phyloP scores from a whole-genome alignment of 2,329 filamentous ascomycete species.

The Colletotrichum filicis region DNA sequence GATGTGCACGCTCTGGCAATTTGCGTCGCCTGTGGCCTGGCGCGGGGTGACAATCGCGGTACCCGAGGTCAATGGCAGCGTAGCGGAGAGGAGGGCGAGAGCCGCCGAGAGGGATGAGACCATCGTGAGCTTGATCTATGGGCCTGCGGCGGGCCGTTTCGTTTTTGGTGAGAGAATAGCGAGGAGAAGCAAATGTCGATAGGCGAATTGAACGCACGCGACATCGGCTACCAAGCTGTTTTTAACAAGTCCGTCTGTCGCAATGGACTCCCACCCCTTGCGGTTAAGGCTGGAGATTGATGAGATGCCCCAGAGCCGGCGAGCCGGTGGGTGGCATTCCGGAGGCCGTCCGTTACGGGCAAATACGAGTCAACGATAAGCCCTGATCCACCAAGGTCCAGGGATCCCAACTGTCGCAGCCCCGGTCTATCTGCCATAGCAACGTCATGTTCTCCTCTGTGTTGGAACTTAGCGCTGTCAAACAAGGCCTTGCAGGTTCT shows the following conservation, averaged over 20 bases:
- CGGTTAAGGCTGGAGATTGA: not conserved
- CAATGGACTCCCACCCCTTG: not conserved
- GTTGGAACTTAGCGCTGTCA: slow-evolving; percentile 3
- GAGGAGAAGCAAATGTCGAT: not conserved
- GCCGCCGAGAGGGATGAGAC: slow-evolving; percentile 20
- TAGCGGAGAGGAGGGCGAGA: slow-evolving; percentile 4
- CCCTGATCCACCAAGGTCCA: slow-evolving; percentile 11
- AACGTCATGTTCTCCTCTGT: slow-evolving; percentile 22
- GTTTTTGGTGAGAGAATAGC: not conserved
- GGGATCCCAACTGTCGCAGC: slow-evolving; percentile 10
- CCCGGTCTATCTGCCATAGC: not conserved
- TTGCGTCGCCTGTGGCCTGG: slow-evolving; percentile 20
- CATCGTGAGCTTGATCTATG: not conserved
- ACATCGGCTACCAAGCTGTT: not conserved
- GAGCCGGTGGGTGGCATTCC: not conserved
- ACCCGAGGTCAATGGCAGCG: slow-evolving; percentile 8
- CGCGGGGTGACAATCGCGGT: slow-evolving; percentile 12
- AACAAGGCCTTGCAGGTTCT: not conserved
- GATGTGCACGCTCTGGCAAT: slow-evolving; percentile 43
- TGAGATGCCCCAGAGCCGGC: not conserved
- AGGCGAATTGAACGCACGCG: not conserved
- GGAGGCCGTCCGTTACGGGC: slow-evolving; percentile 7
- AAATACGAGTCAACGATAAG: slow-evolving; percentile 30
- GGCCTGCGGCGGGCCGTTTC: not conserved
- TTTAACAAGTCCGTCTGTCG: not conserved